Base-by-base conservation (phyloP, 1,139 yeast genomes). In the Kazachstania sp. region DNA sequence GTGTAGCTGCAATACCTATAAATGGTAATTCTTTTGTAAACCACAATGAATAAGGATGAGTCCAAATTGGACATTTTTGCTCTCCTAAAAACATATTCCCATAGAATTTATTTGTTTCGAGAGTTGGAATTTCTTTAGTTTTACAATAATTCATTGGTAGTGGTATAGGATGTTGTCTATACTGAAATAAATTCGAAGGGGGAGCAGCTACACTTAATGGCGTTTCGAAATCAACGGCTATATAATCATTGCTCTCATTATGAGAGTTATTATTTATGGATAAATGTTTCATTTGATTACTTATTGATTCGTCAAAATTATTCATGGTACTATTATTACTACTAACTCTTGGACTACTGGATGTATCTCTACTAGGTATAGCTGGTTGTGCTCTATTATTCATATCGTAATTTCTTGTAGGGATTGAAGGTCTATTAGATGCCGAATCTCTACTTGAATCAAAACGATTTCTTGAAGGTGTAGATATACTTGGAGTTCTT, bases 1-100 rank as follows among this genome's bases (percentile, higher is more conserved):
- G 88, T 41, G 85, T 78, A 11, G 86, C 72, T 3, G 83, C 95
- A 44, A 87, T 68, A 1, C 86, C 86, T 45, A 64, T 65, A 49
- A 67, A 72, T 20, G 64, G 66, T 6, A 61, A 54, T 20, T 70
- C 73, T 41, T 63, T 69, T 4, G 77, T 68, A 64, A 71, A 80
- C 81, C 86, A 86, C 39, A 87, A 66, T 1, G 87, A 80, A 60
- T 86, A 87, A 1, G 97, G 97, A 58, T 83, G 88, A 1, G 95
- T 78, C 82, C 86, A 86, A 4, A 82, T 76, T 2, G 77, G 83
- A 46, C 77, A 67, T 11, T 76, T 74, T 60, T 85, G 92, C 39
- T 69, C 68, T 1, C 74, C 92, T 26, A 88, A 74, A 51, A 86
- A 68, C 61, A 87, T 68, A 65, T 88, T 88, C 11, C 86, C 83